Base-by-base conservation (phyloP, 345 rosid species). In the Ceriops zippeliana region DNA sequence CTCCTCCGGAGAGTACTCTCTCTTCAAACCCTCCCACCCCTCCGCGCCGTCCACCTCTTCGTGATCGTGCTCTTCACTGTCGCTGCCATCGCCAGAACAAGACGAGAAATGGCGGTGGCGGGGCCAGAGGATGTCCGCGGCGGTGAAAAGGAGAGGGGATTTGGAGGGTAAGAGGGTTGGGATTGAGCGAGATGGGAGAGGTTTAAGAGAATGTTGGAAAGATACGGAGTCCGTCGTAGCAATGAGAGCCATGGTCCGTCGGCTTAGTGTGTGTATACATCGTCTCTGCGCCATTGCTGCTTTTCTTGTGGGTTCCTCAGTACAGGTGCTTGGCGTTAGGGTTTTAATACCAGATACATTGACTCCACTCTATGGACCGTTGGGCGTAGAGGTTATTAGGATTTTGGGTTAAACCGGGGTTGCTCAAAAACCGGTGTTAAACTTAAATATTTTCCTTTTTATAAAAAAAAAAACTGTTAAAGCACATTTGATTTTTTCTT, bases 1-100 rank as follows among this genome's bases (percentile, higher is more conserved):
- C 90, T 90, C 97, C 79, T 84, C 87, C 28, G 81, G 67, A 52
- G 96, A 56, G 63, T 86, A 89, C 52, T 83, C 86, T 69, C 91
- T 83, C 52, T 57, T 75, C 68, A 69, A 66, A 13, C 59, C 59
- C 16, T 32, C 65, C 42, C 15, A 53, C 0, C 38, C 61, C 26
- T 65, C 61, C 4, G 24, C 58, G 16, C 34, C 56, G 5, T 24
- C 52, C 30, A 19, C 74, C 17, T 13, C 63, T 3, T 42, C 76
- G 3, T 60, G 66, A 7, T 71, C 69, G 1, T 42, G 66, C 2
- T 52, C 71, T 4, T 78, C 87, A 11, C 65, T 68, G 24, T 54
- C 75, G 47, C 37, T 35, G 1, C 76, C 82, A 27, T 74, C 81
- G 11, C 72, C 67, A 27, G 62, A 64, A 61, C 24, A 68, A 62